Evolutionary conservation across 768 basidiomycete genomes (phyloP).

Genomic region (Mycena galericulata): DNA sequence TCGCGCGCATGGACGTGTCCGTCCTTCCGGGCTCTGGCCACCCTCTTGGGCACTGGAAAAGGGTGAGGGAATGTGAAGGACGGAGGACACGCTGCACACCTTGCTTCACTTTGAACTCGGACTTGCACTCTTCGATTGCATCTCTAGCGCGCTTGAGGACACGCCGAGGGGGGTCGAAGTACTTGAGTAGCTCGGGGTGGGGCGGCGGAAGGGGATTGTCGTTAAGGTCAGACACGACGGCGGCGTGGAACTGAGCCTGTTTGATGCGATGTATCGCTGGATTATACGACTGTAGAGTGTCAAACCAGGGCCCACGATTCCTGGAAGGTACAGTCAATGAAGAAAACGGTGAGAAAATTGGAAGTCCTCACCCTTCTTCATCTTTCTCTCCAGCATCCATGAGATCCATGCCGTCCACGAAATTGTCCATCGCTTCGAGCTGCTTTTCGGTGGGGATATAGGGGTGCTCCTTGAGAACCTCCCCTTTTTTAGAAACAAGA

Average conservation of each 20-base stretch:
- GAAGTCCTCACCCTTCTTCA: conserved; percentile 71
- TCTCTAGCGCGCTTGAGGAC: conserved; percentile 71
- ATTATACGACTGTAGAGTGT: conserved; percentile 82
- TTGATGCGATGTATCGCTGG: conserved; percentile 92
- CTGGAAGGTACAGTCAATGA: conserved; percentile 49
- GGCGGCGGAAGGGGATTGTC: conserved; percentile 85
- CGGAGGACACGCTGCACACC: conserved; percentile 53
- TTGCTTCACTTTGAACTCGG: conserved; percentile 81
- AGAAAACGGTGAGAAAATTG: not conserved
- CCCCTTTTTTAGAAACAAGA: conserved; percentile 81
- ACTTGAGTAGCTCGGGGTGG: conserved; percentile 87
- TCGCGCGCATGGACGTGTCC: conserved; percentile 72
- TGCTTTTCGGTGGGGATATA: conserved; percentile 86
- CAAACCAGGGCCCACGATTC: conserved; percentile 78
- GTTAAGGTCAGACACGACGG: conserved; percentile 79
- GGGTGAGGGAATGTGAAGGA: not conserved
- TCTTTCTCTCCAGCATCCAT: conserved; percentile 80
- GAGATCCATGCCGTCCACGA: conserved; percentile 92
- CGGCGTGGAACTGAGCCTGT: conserved; percentile 92
- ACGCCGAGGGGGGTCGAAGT: conserved; percentile 80
- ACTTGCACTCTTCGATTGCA: conserved; percentile 71
- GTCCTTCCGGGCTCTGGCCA: conserved; percentile 67
- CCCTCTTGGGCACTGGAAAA: conserved; percentile 70
- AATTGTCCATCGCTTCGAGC: conserved; percentile 83
- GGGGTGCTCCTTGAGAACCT: conserved; percentile 78